Evolutionary conservation across 495 filamentous ascomycete genomes (phyloP).

Genomic region (Podospora fimiseda): DNA sequence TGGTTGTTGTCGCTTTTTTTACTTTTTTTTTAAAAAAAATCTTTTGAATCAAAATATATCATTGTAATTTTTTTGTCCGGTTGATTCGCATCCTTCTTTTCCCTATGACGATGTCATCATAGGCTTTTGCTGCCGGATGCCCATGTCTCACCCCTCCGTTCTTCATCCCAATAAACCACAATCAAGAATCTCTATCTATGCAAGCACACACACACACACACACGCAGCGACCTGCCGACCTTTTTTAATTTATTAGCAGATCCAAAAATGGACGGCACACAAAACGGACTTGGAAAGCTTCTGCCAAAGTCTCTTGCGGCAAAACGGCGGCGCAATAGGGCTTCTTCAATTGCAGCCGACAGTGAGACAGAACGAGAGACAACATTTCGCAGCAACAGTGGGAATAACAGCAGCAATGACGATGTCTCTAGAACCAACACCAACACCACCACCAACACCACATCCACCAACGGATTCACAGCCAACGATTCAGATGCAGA

Average conservation of each 20-base stretch:
- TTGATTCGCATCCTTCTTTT: no score
- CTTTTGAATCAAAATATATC: no score
- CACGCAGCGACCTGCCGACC: neutral
- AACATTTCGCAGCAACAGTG: constrained; percentile 19
- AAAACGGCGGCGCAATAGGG: constrained; percentile 39
- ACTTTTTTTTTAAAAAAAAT: no score
- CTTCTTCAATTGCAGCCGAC: constrained; percentile 18
- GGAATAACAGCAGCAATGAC: constrained; percentile 15
- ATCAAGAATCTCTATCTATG: neutral
- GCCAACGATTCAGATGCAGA: constrained; percentile 19
- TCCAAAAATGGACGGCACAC: constrained; percentile 24
- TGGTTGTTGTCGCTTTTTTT: no score
- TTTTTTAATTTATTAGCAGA: no score
- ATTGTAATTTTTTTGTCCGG: no score
- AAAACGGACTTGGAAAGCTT: constrained; percentile 42
- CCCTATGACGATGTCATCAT: constrained; percentile 11
- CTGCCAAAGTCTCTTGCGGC: constrained; percentile 38
- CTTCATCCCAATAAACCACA: neutral
- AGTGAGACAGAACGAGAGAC: constrained; percentile 18
- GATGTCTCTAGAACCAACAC: constrained; percentile 7
- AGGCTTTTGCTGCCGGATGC: neutral
- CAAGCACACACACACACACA: neutral
- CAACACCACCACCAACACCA: constrained; percentile 5
- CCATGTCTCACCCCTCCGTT: neutral
- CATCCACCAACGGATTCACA: neutral